Conservation (phyloP, 73 alveolate species). For the Tetrahymena malaccensis region DNA sequence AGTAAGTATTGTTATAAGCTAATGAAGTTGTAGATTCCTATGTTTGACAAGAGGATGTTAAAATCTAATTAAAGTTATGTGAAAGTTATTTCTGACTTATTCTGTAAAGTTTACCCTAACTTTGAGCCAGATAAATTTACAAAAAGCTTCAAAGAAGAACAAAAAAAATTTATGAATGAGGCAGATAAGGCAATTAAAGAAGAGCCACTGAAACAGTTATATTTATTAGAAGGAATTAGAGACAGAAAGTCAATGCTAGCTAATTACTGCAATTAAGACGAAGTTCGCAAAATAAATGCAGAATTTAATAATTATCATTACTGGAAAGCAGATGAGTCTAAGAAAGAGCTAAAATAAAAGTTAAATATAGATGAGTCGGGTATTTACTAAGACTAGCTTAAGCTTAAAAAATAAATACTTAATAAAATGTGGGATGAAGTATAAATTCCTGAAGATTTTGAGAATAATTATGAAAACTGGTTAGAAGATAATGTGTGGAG, state of each 20-base stretch:
- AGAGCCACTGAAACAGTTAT: background rate
- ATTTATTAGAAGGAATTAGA: background rate
- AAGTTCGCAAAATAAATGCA: conserved; percentile 10
- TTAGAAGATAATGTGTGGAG: conserved; percentile 72
- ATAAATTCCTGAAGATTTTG: conserved; percentile 34
- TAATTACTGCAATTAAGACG: background rate
- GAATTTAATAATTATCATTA: conserved; percentile 37
- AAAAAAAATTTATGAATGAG: conserved; percentile 2
- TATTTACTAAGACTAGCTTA: background rate
- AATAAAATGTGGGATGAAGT: conserved; percentile 7
- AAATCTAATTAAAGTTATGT: conserved; percentile 19
- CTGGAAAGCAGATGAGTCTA: conserved; percentile 6
- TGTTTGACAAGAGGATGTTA: conserved; percentile 17
- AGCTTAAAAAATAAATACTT: background rate
- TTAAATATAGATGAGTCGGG: background rate
- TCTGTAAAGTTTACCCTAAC: conserved; percentile 7
- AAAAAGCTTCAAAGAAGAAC: background rate
- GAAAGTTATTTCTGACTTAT: conserved; percentile 32
- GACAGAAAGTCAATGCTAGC: conserved; percentile 2
- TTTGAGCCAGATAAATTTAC: background rate
- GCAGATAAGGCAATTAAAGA: conserved; percentile 28
- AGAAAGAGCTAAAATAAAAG: background rate
- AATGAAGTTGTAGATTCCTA: conserved; percentile 6
- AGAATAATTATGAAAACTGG: conserved; percentile 60
- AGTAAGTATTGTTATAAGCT: conserved; percentile 20